These are phyloP conservation scores for Cystobasidium tubakii DNA, from an alignment of 768 basidiomycete genomes.

Conservation along the genomic window DNA sequence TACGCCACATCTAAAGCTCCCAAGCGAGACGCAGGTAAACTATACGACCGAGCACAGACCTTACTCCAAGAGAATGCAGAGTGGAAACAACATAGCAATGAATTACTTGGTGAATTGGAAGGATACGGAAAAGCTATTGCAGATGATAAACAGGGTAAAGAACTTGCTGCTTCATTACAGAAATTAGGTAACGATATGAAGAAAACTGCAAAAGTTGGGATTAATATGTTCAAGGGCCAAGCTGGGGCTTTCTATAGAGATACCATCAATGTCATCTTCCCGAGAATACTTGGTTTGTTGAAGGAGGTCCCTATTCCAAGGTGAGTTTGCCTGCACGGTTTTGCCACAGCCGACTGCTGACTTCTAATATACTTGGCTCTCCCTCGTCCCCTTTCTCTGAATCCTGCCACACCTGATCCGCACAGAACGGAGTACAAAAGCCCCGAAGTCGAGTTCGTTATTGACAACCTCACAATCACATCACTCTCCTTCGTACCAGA, in stretches of 20 bases:
- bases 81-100: slow-evolving; percentile 19
- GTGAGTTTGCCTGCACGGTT: neutral
- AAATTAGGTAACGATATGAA: slow-evolving; percentile 18
- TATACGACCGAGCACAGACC: slow-evolving; percentile 26
- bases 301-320: slow-evolving; percentile 35
- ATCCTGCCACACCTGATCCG: too few species aligned
- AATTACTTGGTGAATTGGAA: slow-evolving; percentile 20
- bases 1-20: slow-evolving; percentile 27
- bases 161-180: slow-evolving; percentile 10
- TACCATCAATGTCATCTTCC: slow-evolving; percentile 27
- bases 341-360: too few species aligned
- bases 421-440: slow-evolving; percentile 34
- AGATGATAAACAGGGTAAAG: slow-evolving; percentile 31
- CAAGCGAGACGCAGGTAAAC: slow-evolving; percentile 31
- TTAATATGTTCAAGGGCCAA: slow-evolving; percentile 30
- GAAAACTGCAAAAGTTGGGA: slow-evolving; percentile 31
- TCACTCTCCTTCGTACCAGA: slow-evolving; percentile 32
- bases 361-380: too few species aligned
- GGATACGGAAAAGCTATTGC: slow-evolving; percentile 24
- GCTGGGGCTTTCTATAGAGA: slow-evolving; percentile 34
- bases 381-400: too few species aligned
- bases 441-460: slow-evolving; percentile 28
- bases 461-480: slow-evolving; percentile 36
- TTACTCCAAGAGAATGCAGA: slow-evolving; percentile 23
- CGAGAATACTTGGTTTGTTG: slow-evolving; percentile 23